These are phyloP conservation scores for Tulasnella calospora DNA, from an alignment of 768 basidiomycete genomes.

Conservation along the genomic window DNA sequence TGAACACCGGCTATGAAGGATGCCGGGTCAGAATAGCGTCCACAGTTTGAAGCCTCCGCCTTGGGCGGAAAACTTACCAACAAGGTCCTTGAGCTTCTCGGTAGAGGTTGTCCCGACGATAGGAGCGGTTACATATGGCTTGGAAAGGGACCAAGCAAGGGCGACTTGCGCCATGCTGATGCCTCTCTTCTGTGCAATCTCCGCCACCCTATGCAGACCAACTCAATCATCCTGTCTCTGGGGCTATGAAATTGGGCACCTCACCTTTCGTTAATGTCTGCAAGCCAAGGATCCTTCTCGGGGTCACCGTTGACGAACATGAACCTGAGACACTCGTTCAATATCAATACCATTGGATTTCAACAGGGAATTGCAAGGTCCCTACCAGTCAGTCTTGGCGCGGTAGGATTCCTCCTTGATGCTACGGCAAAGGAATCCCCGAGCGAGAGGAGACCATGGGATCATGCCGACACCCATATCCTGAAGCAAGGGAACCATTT, in stretches of 20 bases:
- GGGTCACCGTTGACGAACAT: slow-evolving; percentile 14
- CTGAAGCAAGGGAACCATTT: slow-evolving; percentile 24
- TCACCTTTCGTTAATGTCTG: slow-evolving; percentile 11
- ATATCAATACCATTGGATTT: background rate
- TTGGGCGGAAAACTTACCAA: slow-evolving; percentile 38
- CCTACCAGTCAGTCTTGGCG: slow-evolving; percentile 16
- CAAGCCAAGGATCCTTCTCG: slow-evolving; percentile 19
- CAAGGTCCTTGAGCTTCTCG: slow-evolving; percentile 50
- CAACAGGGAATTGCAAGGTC: background rate
- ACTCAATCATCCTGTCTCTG: background rate
- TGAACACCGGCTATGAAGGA: slow-evolving; percentile 35
- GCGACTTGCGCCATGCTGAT: slow-evolving; percentile 36
- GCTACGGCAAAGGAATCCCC: slow-evolving; percentile 31
- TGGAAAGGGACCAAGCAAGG: slow-evolving; percentile 44
- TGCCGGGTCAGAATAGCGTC: background rate
- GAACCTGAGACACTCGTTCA: background rate
- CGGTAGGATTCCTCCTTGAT: slow-evolving; percentile 11
- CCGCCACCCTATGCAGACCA: slow-evolving; percentile 4
- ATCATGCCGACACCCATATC: slow-evolving; percentile 33
- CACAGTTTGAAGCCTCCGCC: background rate
- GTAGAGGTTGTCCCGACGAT: slow-evolving; percentile 54
- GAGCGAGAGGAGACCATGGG: slow-evolving; percentile 34
- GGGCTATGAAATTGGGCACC: background rate
- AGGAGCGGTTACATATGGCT: slow-evolving; percentile 47
- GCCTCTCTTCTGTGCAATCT: background rate